These are phyloP conservation scores for Blyttiomyces sp. DNA, from an alignment of 371 early-diverging fungal genomes.

Conservation along the genomic window DNA sequence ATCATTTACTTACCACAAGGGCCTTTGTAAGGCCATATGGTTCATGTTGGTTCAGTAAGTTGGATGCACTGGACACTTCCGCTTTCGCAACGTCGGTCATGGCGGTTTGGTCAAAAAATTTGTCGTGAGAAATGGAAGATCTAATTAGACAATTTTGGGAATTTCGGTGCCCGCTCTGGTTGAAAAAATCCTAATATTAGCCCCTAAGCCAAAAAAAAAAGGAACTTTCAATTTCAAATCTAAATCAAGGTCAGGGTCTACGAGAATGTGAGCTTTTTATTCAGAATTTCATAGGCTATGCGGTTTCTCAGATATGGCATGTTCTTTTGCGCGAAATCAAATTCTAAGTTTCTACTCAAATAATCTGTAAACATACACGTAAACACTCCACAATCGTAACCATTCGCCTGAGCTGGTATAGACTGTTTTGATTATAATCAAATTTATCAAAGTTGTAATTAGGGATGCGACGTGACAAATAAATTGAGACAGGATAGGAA, in stretches of 20 bases:
- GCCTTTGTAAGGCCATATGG: constrained; percentile 20
- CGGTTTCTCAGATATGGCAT: constrained; percentile 70
- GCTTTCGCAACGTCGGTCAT: too few species aligned
- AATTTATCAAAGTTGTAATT: background rate
- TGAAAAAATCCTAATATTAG: too few species aligned
- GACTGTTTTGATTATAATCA: constrained; percentile 40
- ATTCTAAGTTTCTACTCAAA: constrained; percentile 50
- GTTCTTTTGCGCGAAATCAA: constrained; percentile 72
- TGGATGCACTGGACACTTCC: too few species aligned
- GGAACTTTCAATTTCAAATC: too few species aligned
- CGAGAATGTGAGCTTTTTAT: too few species aligned
- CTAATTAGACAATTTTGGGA: too few species aligned
- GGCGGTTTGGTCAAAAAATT: too few species aligned
- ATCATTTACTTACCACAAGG: constrained; percentile 4
- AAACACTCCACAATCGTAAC: constrained; percentile 98
- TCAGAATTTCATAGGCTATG: constrained; percentile 73
- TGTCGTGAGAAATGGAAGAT: too few species aligned
- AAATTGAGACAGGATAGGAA: background rate
- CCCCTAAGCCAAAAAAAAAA: too few species aligned
- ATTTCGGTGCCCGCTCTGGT: too few species aligned
- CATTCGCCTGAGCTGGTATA: constrained; percentile 85
- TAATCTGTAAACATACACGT: constrained; percentile 86
- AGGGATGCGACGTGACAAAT: constrained; percentile 4
- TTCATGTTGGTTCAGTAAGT: too few species aligned
- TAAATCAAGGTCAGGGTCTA: too few species aligned